Evolutionary conservation across 2,329 filamentous ascomycete genomes (phyloP), one percentile per base, ranked within the genome.

Genomic region (Aspergillus aculeatus): DNA sequence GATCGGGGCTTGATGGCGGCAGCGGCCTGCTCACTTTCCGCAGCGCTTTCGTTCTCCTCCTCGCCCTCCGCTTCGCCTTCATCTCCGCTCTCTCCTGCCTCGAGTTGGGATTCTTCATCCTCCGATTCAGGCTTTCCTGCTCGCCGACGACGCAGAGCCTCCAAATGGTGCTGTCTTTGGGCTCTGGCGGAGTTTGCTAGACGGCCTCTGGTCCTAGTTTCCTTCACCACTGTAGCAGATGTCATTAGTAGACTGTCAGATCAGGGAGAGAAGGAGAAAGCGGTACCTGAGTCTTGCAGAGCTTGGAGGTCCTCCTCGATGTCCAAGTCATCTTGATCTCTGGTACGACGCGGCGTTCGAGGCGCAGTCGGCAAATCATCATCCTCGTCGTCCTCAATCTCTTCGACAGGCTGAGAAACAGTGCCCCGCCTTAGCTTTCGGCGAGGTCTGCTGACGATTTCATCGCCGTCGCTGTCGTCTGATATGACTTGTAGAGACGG

Each of bases 251-350:
- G 19, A 9, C 14, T 24, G 35, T 23, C 23, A 4, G 16, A 41
- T 21, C 12, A 9, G 4, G 32, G 16, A 32, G 48, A 16, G 1
- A 26, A 31, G 5, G 7, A 5, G 14, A 48, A 2, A 4, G 16
- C 11, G 9, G 32, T 72, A 76, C 77, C 74, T 54, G 79, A 81
- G 60, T 79, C 77, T 50, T 75, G 73, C 4, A 82, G 71, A 59
- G 78, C 77, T 54, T 74, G 70, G 4, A 81, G 65, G 62, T 82
- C 80, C 54, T 80, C 78, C 41, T 78, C 72, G 2, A 81, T 61
- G 60, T 82, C 80, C 21, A 77, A 68, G 52, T 71, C 67, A 56
- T 76, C 74, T 60, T 78, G 71, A 21, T 71, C 60, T 9, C 59
- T 59, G 35, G 62, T 60, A 5, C 62, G 62, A 16, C 62, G 65